Percentiles rank a stretch among this genome's conserved stretches.
Conservation (phyloP, 257 asterid genomes). For the Plantago ovata region DNA sequence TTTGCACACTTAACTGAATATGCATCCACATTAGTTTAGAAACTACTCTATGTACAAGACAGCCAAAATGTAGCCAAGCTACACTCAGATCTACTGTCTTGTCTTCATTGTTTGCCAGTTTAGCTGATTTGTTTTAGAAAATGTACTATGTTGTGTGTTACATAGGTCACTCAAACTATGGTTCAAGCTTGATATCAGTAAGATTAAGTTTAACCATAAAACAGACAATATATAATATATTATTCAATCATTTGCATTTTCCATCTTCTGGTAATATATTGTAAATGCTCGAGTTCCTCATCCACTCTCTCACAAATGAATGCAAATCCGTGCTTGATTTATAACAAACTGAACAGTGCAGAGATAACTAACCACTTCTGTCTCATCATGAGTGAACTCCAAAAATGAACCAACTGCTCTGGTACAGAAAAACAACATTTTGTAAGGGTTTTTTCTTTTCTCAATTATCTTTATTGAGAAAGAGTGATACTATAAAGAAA, state of each 20-base stretch:
- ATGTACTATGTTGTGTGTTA: no score
- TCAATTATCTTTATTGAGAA: conserved; percentile 12
- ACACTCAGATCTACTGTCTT: background rate
- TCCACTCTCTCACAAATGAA: no score
- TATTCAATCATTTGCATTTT: background rate
- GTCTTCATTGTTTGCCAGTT: background rate
- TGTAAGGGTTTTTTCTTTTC: conserved; percentile 21
- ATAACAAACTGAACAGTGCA: conserved; percentile 13
- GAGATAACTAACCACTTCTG: conserved; percentile 75
- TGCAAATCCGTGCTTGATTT: background rate
- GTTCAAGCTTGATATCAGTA: no score
- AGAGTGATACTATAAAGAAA: conserved; percentile 1
- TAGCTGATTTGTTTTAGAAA: no score
- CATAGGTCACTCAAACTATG: no score
- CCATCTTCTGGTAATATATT: background rate
- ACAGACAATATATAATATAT: no score
- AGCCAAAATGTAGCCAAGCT: background rate
- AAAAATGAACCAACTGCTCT: conserved; percentile 99
- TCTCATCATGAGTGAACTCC: conserved; percentile 89
- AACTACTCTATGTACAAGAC: background rate
- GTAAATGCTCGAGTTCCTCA: background rate
- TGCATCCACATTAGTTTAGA: no score
- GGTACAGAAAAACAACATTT: conserved; percentile 35
- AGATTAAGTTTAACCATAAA: no score
- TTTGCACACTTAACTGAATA: no score